Conservation (phyloP, 2,329 filamentous ascomycete genomes). For the Mycosphaerella arachidis region DNA sequence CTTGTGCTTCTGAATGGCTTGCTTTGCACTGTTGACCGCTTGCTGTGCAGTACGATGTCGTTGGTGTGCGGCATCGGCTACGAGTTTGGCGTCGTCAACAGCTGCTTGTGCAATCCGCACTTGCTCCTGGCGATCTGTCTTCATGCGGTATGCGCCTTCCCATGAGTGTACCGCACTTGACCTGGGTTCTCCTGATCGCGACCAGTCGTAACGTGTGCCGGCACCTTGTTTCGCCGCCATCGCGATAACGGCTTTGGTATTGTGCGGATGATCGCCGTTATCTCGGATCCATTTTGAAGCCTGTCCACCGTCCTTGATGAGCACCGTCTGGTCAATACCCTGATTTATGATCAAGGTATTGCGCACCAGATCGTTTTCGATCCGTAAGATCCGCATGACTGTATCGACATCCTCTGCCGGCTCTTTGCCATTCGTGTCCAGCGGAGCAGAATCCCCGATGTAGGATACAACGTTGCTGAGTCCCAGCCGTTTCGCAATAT, state of each 20-base stretch:
- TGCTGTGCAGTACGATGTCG: constrained; percentile 47
- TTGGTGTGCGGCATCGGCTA: constrained; percentile 51
- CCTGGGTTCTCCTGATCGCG: constrained; percentile 45
- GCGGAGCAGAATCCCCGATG: constrained; percentile 55
- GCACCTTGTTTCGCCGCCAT: constrained; percentile 53
- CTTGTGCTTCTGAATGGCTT: constrained; percentile 49
- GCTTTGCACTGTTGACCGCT: constrained; percentile 47
- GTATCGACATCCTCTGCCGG: constrained; percentile 71
- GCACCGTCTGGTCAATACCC: constrained; percentile 75
- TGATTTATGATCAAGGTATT: constrained; percentile 81
- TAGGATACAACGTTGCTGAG: constrained; percentile 51
- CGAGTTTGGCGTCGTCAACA: constrained; percentile 34
- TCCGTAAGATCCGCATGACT: constrained; percentile 70
- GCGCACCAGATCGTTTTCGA: constrained; percentile 73
- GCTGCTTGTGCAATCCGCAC: constrained; percentile 41
- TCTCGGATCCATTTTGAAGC: constrained; percentile 67
- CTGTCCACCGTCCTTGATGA: constrained; percentile 64
- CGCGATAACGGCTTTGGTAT: constrained; percentile 69
- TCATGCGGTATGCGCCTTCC: constrained; percentile 56
- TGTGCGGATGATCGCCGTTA: constrained; percentile 48
- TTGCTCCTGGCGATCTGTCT: constrained; percentile 30
- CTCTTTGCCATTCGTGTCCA: constrained; percentile 64
- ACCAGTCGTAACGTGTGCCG: constrained; percentile 57
- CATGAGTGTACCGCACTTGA: constrained; percentile 52
- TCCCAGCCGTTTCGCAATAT: constrained; percentile 58